Evolutionary conservation across 345 rosid genomes (phyloP), one percentile per base, ranked within the genome.

Genomic region (Pistacia atlantica): DNA sequence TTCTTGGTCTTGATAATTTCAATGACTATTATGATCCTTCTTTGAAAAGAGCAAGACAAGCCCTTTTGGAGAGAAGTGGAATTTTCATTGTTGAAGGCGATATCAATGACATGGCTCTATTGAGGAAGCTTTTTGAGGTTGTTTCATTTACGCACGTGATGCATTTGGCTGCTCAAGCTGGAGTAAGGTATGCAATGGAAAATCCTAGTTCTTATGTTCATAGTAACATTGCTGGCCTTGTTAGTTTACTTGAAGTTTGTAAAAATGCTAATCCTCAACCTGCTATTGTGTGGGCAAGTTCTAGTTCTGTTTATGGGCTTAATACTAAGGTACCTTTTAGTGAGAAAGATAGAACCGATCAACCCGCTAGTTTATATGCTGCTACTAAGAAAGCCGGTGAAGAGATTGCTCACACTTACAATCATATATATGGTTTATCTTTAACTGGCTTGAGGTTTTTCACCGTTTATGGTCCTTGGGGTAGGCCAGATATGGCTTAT

Each of bases 401-500:
- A 80, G 98, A 88, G 78, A 93, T 93, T 76, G 98, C 98, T 16
- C 98, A 91, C 55, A 91, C 98, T n/a, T 93, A 93, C 74, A 93
- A 91, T 73, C 98, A 93, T 75, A 93, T 93, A 64, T 89, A 93
- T 67, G 98, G 98, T 0, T 84, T 93, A 68, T 93, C 98, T 0
- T 83, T 93, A 37, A 93, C 98, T 3, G 98, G 97, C 33, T 78
- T 93, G 73, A 81, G 98, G 61, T 93, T 93, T 64, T 93, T 93
- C 83, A 93, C 98, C 0, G 98, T 93, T 35, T 93, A 93, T 65
- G 98, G 98, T 1, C 98, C 97, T 1, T 92, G 98, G 98, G 98
- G 98, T 16, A 89, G 97, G 72, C 97, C 98, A 3, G 98, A 93
- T 81, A 93, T 93, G 98, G 97, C 97, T 6, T 93, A 93, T 80